These are phyloP conservation scores for Vickermania spadyakhi DNA, from an alignment of 208 protist genomes.

Conservation along the genomic window DNA sequence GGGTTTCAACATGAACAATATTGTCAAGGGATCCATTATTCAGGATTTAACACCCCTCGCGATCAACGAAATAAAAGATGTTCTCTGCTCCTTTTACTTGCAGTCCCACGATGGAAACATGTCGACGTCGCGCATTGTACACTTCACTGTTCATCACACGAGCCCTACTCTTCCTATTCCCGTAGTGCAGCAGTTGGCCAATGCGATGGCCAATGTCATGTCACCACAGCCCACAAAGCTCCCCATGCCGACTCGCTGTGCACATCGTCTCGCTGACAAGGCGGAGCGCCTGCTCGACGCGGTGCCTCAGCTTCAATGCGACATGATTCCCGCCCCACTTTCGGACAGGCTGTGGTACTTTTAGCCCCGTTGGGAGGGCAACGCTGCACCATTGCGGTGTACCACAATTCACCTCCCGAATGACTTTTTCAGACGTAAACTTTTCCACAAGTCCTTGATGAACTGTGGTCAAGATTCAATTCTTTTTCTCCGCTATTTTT, in stretches of 20 bases:
- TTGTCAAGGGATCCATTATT: slow-evolving; percentile 67
- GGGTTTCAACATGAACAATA: slow-evolving; percentile 30
- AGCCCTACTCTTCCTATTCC: slow-evolving; percentile 59
- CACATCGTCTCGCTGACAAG: slow-evolving; percentile 62
- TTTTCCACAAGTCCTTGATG: too few species aligned
- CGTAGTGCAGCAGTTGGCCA: slow-evolving; percentile 72
- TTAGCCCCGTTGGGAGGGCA: slow-evolving; percentile 14
- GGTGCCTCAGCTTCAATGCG: slow-evolving; percentile 43
- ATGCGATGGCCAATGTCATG: slow-evolving; percentile 63
- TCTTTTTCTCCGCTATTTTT: too few species aligned
- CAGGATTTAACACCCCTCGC: slow-evolving; percentile 46
- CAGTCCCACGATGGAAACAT: slow-evolving; percentile 82
- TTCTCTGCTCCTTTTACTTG: slow-evolving; percentile 68
- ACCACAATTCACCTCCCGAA: too few species aligned
- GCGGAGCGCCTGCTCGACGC: slow-evolving; percentile 71
- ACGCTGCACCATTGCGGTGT: too few species aligned
- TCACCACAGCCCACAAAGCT: slow-evolving; percentile 79
- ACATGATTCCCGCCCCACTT: slow-evolving; percentile 74
- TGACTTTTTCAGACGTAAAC: too few species aligned
- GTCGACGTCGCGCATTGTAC: slow-evolving; percentile 76
- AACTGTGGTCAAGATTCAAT: too few species aligned
- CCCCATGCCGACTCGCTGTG: slow-evolving; percentile 81
- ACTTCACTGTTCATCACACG: slow-evolving; percentile 69
- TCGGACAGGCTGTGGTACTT: slow-evolving; percentile 76
- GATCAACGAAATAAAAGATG: slow-evolving; percentile 19